phyloP scores from a whole-genome alignment of 768 basidiomycete species.

The Agrocybe chaxingu region DNA sequence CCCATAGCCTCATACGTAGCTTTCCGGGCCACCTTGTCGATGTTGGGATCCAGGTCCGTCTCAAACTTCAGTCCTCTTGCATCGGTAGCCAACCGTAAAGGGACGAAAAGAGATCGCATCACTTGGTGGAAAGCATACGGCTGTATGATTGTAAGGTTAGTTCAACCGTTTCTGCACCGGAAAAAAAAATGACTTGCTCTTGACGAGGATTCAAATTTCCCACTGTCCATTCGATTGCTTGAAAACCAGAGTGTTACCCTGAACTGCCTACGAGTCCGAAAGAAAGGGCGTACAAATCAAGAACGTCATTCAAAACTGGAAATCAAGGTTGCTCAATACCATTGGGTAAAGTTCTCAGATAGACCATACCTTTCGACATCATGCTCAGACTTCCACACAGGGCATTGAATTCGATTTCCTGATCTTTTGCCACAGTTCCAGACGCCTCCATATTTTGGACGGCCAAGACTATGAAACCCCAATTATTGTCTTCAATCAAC shows the following conservation, averaged over 20 bases:
- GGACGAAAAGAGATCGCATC: conserved; percentile 70
- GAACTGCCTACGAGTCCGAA: neutral
- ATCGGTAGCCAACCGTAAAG: conserved; percentile 64
- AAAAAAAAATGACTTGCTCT: conserved; percentile 31
- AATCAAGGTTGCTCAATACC: conserved; percentile 1
- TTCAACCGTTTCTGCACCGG: neutral
- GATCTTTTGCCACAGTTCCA: conserved; percentile 65
- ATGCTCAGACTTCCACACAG: conserved; percentile 77
- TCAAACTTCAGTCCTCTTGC: conserved; percentile 65
- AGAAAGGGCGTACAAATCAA: conserved; percentile 61
- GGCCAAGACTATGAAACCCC: conserved; percentile 52
- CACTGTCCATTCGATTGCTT: conserved; percentile 85
- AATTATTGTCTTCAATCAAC: conserved; percentile 2
- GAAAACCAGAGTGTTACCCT: neutral
- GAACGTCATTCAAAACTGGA: conserved; percentile 71
- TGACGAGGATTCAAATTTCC: conserved; percentile 71
- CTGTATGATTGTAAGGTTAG: conserved; percentile 23
- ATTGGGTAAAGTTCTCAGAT: neutral
- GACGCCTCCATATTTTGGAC: conserved; percentile 91
- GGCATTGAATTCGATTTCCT: conserved; percentile 87
- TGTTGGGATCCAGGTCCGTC: conserved; percentile 63
- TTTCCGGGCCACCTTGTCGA: conserved; percentile 64
- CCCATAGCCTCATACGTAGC: conserved; percentile 62
- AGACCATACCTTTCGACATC: conserved; percentile 75
- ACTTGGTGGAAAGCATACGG: conserved; percentile 79